Conservation (phyloP, 257 asterid species). For the Nicotiana noctiflora region DNA sequence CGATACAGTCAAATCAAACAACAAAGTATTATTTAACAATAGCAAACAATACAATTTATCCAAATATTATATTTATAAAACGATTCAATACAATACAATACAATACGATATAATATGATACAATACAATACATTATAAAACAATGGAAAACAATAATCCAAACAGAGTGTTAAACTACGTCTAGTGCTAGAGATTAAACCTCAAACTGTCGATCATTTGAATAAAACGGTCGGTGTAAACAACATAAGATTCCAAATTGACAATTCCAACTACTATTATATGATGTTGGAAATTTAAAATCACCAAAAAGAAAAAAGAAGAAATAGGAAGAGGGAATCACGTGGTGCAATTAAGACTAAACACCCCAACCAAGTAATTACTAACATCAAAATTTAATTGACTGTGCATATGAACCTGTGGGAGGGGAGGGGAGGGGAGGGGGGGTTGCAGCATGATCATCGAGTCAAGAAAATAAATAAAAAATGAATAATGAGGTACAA, state of each 20-base stretch:
- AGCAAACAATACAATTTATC: too few species aligned
- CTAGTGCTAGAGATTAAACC: neutral
- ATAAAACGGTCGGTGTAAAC: neutral
- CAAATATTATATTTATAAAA: too few species aligned
- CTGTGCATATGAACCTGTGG: neutral
- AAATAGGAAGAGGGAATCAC: slow-evolving; percentile 33
- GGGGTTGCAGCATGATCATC: too few species aligned
- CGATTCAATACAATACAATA: too few species aligned
- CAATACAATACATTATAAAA: too few species aligned
- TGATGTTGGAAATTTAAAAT: neutral
- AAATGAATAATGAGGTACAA: neutral
- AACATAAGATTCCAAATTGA: slow-evolving; percentile 1
- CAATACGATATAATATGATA: too few species aligned
- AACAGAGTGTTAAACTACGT: neutral
- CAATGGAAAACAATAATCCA: too few species aligned
- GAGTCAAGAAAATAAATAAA: too few species aligned
- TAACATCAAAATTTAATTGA: slow-evolving; percentile 26
- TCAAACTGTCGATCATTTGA: neutral
- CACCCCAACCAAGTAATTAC: slow-evolving; percentile 74
- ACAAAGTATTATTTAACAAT: too few species aligned
- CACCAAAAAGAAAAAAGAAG: neutral
- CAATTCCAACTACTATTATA: neutral
- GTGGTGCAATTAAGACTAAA: slow-evolving; percentile 84
- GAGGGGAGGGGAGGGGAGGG: too few species aligned
- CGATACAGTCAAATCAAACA: too few species aligned